Evolutionary conservation across 352 stramenopile genomes (phyloP), one percentile per base, ranked within the genome.

Genomic region (Phytophthora brassicae): DNA sequence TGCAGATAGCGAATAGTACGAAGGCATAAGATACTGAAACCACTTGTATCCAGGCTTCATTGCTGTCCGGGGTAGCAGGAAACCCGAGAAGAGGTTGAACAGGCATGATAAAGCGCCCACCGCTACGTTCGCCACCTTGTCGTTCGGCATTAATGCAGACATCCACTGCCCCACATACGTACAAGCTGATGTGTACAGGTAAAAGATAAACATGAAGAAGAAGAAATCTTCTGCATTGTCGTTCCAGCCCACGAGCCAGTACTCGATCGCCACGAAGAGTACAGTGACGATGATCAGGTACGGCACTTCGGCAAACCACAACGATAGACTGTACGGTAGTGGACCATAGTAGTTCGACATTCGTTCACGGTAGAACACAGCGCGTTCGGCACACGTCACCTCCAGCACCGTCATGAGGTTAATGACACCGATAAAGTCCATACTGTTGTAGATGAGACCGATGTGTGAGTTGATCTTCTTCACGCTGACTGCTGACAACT

Each of bases 321-420:
- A 50, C 41, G 79, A 86, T 43, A 86, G 35, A 44, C 56, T 77
- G 74, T 86, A 89, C n/a, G 77, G 67, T 12, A 89, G 57, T 26
- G 76, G 68, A 16, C 75, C 72, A 50, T 86, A 89, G 72, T 87
- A 87, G 64, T 85, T 83, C 43, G 77, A 84, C 74, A 83, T 86
- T 16, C 76, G 78, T 46, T 88, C 72, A 33, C 74, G 70, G 61
- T 88, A 88, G 56, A 74, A 88, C 52, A 86, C 76, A 0, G 74
- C 74, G 4, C 78, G 75, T 49, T 88, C 75, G 0, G 59, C 52
- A 17, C 72, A 84, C 11, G 74, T 75, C 31, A 82, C 74, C 20
- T 86, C 77, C 8, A 88, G 24, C 57, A 85, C 75, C 6, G 73
- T 83, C 72, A 84, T 86, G 28, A 84, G 38, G 31, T 81, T 75